Percentiles rank a stretch among this genome's conserved stretches.
Conservation (phyloP, 345 rosid genomes). For the Sisymbrium irio region DNA sequence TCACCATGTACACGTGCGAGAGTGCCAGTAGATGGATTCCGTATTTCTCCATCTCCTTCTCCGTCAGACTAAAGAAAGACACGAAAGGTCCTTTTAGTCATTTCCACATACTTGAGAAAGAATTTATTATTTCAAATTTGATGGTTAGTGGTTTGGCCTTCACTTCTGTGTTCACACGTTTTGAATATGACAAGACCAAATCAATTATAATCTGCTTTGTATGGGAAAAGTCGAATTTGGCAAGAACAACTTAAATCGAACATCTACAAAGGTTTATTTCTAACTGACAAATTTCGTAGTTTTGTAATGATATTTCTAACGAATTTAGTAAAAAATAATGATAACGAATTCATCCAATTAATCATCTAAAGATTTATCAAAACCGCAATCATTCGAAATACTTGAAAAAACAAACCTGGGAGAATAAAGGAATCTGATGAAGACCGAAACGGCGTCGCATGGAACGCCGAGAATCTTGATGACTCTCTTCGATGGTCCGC, state of each 20-base stretch:
- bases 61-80: slow-evolving; percentile 43
- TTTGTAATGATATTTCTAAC: not conserved
- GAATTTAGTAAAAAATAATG: too few species aligned
- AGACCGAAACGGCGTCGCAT: slow-evolving; percentile 67
- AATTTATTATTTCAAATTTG: not conserved
- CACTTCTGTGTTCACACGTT: slow-evolving; percentile 21
- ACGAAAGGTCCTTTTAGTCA: slow-evolving; percentile 5
- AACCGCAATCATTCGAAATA: too few species aligned
- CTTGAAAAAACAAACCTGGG: slow-evolving; percentile 45
- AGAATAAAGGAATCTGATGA: slow-evolving; percentile 60
- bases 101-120: not conserved
- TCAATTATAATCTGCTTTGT: slow-evolving; percentile 1
- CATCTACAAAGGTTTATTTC: too few species aligned
- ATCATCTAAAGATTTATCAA: not conserved
- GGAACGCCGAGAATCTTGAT: slow-evolving; percentile 83
- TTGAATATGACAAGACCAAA: not conserved
- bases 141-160: not conserved
- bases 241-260: not conserved
- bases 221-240: not conserved
- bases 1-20: slow-evolving; percentile 73
- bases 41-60: slow-evolving; percentile 58
- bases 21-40: slow-evolving; percentile 77
- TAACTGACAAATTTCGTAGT: not conserved
- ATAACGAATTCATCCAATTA: too few species aligned
- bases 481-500: slow-evolving; percentile 45